phyloP scores from a whole-genome alignment of 805 yeast genomes.

The Ogataea ganodermae region DNA sequence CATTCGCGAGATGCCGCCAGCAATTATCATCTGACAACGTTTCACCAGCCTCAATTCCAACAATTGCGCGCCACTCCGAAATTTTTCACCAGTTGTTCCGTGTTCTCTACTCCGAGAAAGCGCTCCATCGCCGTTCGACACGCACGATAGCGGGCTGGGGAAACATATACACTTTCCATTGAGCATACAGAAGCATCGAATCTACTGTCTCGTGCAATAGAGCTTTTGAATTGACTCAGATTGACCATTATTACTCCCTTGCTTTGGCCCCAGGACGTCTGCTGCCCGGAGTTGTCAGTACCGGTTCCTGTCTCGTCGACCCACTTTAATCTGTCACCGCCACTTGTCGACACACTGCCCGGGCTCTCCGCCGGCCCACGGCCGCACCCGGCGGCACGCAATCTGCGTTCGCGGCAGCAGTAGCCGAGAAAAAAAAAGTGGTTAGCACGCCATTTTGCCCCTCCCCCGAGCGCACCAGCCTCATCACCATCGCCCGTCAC shows the following conservation, averaged over 20 bases:
- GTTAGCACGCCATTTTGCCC: constrained; percentile 1
- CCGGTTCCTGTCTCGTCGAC: not conserved
- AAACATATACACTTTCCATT: no score
- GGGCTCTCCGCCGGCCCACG: no score
- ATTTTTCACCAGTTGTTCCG: constrained; percentile 2
- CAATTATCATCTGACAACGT: constrained; percentile 4
- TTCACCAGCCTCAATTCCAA: constrained; percentile 3
- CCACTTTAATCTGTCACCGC: constrained; percentile 3
- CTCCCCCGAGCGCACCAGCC: constrained; percentile 6
- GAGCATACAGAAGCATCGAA: not conserved
- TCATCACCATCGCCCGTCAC: constrained; percentile 5
- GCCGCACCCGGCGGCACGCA: no score
- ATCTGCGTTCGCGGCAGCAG: not conserved
- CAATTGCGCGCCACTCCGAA: constrained; percentile 6
- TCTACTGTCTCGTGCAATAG: not conserved
- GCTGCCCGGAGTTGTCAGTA: constrained; percentile 4
- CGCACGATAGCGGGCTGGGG: no score
- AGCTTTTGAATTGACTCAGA: no score
- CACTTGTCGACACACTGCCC: not conserved
- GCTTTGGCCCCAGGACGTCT: not conserved
- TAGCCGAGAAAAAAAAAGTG: not conserved
- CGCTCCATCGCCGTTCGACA: no score
- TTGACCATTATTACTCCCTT: no score
- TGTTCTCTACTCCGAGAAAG: constrained; percentile 5
- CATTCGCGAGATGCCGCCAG: constrained; percentile 4